These are phyloP conservation scores for carrot (Daucus carota) DNA, from an alignment of 129 eudicot genomes.

Conservation along the genomic window DNA sequence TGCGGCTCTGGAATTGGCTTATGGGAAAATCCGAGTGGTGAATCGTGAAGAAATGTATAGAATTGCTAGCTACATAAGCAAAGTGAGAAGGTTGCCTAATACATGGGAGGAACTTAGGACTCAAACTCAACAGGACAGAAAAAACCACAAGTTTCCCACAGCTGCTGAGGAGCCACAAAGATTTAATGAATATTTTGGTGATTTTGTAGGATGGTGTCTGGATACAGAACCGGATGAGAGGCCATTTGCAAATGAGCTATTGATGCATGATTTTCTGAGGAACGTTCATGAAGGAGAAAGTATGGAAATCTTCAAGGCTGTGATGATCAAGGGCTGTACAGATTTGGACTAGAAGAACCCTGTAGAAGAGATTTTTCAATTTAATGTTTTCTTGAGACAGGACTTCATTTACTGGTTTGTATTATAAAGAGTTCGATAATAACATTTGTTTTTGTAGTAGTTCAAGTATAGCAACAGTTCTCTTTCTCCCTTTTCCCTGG, in stretches of 20 bases:
- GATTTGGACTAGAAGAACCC: background rate
- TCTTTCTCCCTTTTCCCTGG: background rate
- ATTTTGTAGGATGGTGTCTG: background rate
- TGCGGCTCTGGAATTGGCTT: slow-evolving; percentile 1
- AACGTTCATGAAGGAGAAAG: background rate
- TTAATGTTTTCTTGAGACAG: background rate
- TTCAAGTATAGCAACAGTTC: background rate
- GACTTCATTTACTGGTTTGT: background rate
- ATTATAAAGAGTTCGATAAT: background rate
- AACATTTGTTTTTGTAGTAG: no score
- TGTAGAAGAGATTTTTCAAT: background rate
- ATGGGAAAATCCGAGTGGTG: background rate
- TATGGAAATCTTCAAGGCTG: background rate
- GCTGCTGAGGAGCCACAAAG: no score
- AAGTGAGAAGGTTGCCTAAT: background rate
- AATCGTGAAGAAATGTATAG: background rate
- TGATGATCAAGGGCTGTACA: background rate
- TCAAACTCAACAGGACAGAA: no score
- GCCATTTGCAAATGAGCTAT: background rate
- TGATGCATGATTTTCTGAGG: background rate
- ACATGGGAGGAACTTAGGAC: slow-evolving; percentile 1
- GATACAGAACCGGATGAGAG: background rate
- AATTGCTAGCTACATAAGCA: background rate
- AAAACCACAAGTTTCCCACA: background rate
- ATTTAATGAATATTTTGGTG: background rate